Evolutionary conservation across 495 filamentous ascomycete genomes (phyloP), one percentile per base, ranked within the genome.

Genomic region (Aspergillus incahuasiensis): DNA sequence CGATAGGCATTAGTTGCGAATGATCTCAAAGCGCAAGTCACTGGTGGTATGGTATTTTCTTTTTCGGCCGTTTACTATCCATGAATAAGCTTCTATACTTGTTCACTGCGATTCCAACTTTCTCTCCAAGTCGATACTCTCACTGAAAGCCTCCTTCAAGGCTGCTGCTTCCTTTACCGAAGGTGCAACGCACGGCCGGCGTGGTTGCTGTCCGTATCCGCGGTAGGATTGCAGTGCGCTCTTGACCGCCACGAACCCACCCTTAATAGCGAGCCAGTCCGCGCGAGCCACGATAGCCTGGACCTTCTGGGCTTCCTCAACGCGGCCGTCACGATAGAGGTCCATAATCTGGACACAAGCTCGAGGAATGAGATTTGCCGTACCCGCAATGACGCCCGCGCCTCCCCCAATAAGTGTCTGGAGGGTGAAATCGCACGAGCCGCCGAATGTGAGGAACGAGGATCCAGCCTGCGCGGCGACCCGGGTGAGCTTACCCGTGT

Each of bases 361-460:
- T 54, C 82, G 84, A 8, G 91, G 91, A 13, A 90, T 85, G 47
- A 96, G 76, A 70, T 97, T 97, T 48, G 84, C 91, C 8, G 90
- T 78, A 2, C 91, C 91, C 19, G 83, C 89, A 54, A 97, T 90
- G 63, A 94, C 83, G 30, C 91, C 91, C 45, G 86, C 86, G 24
- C 91, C 91, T 41, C 91, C 91, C n/a, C 78, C 89, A 40, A 91
- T 74, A 12, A 96, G 73, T 0, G 89, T 88, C 74, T 91, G 91
- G 28, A 96, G 75, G 3, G 87, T 89, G 71, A 96, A 96, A 70
- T 97, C 91, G 56, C 87, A 87, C 9, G 88, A 92, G n/a, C 91
- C 91, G 12, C 89, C 91, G 60, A 95, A 83, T 52, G 87, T 89
- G 54, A 92, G 72, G 76, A 92, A 94, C 13, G 78, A 75, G 25